A percentile compares a stretch with the other conserved stretches of the same genome.
Conservation (phyloP, 257 asterid species). For the Salvia miltiorrhiza region DNA sequence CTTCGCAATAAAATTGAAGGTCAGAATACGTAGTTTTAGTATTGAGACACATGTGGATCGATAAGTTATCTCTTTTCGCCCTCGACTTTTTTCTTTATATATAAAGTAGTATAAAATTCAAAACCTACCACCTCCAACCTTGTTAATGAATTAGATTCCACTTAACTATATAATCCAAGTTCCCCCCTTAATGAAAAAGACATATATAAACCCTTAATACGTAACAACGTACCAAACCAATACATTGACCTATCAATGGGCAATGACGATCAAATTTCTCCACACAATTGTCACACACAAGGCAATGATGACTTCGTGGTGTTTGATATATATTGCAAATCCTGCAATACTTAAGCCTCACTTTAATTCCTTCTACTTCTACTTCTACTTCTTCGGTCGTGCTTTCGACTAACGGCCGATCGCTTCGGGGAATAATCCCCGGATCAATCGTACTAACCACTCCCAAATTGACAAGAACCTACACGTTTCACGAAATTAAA, state of each 20-base stretch:
- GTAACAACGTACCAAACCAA: constrained; percentile 37
- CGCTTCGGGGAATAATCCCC: constrained; percentile 1
- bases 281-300: constrained; percentile 38
- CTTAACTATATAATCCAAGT: too few relatives aligned
- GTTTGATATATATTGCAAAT: constrained; percentile 37
- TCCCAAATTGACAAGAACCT: constrained; percentile 15
- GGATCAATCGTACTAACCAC: constrained; percentile 17
- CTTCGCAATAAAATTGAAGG: too few relatives aligned
- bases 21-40: too few relatives aligned
- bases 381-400: neutral
- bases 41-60: too few relatives aligned
- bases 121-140: too few relatives aligned
- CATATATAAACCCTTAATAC: too few relatives aligned
- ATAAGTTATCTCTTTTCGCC: too few relatives aligned
- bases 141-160: too few relatives aligned
- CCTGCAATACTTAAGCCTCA: constrained; percentile 30
- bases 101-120: too few relatives aligned
- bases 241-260: constrained; percentile 46
- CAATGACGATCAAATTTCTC: constrained; percentile 40
- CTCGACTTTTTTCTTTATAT: too few relatives aligned
- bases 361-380: constrained; percentile 24
- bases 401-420: neutral
- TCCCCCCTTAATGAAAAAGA: too few relatives aligned
- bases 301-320: constrained; percentile 33
- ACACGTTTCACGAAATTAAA: too few relatives aligned